A percentile compares a stretch with the other conserved stretches of the same genome.
phyloP scores from a whole-genome alignment of 1,284 basidiomycete genomes.

The Amylostereum chailletii region DNA sequence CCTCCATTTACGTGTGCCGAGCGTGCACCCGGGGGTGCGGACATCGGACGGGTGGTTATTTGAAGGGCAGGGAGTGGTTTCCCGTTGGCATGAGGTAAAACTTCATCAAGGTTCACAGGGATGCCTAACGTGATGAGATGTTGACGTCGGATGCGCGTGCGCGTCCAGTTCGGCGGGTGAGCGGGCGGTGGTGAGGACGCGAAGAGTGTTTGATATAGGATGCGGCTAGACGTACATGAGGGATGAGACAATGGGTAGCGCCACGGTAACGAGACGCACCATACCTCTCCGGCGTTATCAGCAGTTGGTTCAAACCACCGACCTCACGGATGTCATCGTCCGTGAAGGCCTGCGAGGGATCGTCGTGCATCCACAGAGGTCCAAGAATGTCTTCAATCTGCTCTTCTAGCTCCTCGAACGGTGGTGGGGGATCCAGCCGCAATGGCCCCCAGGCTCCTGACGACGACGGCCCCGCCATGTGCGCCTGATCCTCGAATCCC shows the following conservation, averaged over 20 bases:
- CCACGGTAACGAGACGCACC: conserved; percentile 10
- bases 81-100: conserved; percentile 65
- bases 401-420: conserved; percentile 43
- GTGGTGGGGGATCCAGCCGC: conserved; percentile 54
- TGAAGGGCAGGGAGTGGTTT: conserved; percentile 72
- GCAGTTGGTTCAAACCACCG: conserved; percentile 71
- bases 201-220: conserved; percentile 62
- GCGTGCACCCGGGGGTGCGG: conserved; percentile 60
- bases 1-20: conserved; percentile 28
- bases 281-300: conserved; percentile 69
- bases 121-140: conserved; percentile 86
- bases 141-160: conserved; percentile 80
- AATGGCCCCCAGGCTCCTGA: conserved; percentile 52
- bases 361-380: conserved; percentile 49
- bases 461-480: conserved; percentile 34
- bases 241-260: conserved; percentile 13
- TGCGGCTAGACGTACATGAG: conserved; percentile 47
- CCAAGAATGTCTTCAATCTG: conserved; percentile 61
- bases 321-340: conserved; percentile 72
- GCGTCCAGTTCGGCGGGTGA: conserved; percentile 84
- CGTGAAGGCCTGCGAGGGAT: conserved; percentile 44
- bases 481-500: conserved; percentile 32
- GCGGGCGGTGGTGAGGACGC: conserved; percentile 53
- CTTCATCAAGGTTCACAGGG: conserved; percentile 89
- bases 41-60: conserved; percentile 75